Base-by-base conservation (phyloP, 2,329 filamentous ascomycete species). In the Metarhizium brunneum region DNA sequence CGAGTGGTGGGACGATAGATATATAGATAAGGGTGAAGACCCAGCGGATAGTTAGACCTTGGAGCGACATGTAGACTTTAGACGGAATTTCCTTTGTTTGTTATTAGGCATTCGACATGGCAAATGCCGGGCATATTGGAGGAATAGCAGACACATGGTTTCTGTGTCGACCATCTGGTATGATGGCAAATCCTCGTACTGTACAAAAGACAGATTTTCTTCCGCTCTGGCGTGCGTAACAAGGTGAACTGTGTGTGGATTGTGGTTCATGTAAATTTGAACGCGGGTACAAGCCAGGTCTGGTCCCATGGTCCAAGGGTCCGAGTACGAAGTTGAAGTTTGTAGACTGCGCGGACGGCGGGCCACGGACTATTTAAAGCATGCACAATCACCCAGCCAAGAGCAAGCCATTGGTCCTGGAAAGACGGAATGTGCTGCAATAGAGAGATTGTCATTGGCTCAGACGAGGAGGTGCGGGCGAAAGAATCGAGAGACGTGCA, bases 61-160 rank as follows among this genome's bases (percentile, higher is more conserved):
- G 36, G 35, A 52, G 49, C 56, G n/a, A 36, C 45, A 47, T 53
- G 51, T 59, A 55, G 47, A 54, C 35, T 38, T 55, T 55, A 55
- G 32, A 25, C 30, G 10, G 38, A 25, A 40, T 43, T 52, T 52
- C 14, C 29, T 40, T 52, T 45, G 45, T 6, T 20, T 30, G 20
- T 30, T 30, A 48, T 30, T 29, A 10, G 25, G 45, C 45, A 30
- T 30, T 16, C 10, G 45, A 48, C 3, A 16, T 11, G 14, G 25
- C 13, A 29, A 18, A 18, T 20, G 18, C 20, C 50, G n/a, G 32
- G 38, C 11, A 36, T 16, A 29, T 47, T 50, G 50, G 35, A 52
- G 36, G 36, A 20, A 1, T 13, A 42, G 50, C 13, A 48, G 25
- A 8, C 18, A 13, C 35, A 6, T 13, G 25, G 36, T 32, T 14